These are phyloP conservation scores for Pestalotiopsis sp. DNA, from an alignment of 2,329 filamentous ascomycete species.

Conservation along the genomic window DNA sequence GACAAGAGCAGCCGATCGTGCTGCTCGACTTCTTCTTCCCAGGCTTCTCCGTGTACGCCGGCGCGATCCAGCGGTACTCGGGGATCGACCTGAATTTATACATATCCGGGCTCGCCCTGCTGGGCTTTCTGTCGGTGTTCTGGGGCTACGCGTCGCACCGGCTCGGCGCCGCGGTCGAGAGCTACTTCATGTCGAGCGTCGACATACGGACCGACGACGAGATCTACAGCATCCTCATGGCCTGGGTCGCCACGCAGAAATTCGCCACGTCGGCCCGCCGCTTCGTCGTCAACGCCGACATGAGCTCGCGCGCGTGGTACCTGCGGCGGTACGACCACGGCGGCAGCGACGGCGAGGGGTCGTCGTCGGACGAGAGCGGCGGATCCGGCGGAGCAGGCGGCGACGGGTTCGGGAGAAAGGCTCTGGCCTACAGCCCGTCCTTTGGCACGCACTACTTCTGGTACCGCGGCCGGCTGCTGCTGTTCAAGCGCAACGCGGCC, in stretches of 20 bases:
- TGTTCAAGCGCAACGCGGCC: constrained; percentile 58
- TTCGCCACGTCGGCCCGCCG: constrained; percentile 63
- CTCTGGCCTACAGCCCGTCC: constrained; percentile 66
- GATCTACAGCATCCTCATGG: constrained; percentile 73
- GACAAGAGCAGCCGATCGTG: constrained; percentile 35
- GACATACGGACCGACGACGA: constrained; percentile 72
- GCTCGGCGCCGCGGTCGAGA: constrained; percentile 49
- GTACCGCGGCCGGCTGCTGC: constrained; percentile 61
- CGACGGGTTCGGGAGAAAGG: constrained; percentile 46
- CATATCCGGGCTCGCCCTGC: constrained; percentile 57
- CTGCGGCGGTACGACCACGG: constrained; percentile 49
- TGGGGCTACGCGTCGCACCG: constrained; percentile 57
- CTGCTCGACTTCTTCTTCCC: constrained; percentile 68
- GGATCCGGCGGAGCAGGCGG: constrained; percentile 35
- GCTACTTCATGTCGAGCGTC: constrained; percentile 66
- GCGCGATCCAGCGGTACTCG: constrained; percentile 56
- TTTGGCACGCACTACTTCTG: constrained; percentile 71
- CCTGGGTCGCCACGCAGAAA: constrained; percentile 66
- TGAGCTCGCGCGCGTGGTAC: constrained; percentile 56
- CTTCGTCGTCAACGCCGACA: constrained; percentile 67
- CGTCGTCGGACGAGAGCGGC: constrained; percentile 42
- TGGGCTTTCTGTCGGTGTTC: constrained; percentile 51
- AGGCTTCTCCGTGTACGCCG: constrained; percentile 62
- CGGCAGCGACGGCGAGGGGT: constrained; percentile 25
- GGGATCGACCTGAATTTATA: constrained; percentile 66